Base-by-base conservation (phyloP, 352 stramenopile genomes). In the Globisporangium splendens region DNA sequence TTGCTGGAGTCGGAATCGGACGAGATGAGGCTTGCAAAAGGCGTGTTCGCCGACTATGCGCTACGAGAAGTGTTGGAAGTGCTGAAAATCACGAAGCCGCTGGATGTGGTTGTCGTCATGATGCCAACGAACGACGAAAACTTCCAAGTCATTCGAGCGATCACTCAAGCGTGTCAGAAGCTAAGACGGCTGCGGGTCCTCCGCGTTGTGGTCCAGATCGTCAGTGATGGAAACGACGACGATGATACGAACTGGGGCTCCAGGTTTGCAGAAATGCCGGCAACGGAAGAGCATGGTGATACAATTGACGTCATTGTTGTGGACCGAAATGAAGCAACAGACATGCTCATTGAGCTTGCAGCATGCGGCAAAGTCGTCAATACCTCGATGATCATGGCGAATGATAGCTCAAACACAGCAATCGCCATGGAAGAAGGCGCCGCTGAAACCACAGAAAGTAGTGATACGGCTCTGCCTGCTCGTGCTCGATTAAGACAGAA, bases 321-420 rank as follows among this genome's bases (percentile, higher is more conserved):
- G 18, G 73, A 88, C 50, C 75, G 69, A 8, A 68, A 78, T 17
- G 75, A 88, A 50, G 78, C 78, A 43, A 84, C 75, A 0, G 75
- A 88, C 59, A 85, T 88, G 73, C 67, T 88, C 13, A 79, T 88
- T 28, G 78, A 88, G 50, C 68, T 88, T 10, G 78, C 78, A 8
- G 75, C 75, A 15, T 76, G 69, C 33, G 78, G 78, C 15, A 88
- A 85, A 62, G 72, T 88, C 12, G 73, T 88, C n/a, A 88, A 80
- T 50, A 70, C 66, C 20, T 65, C 70, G 11, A 59, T 72, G 42
- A 72, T 83, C 18, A 43, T 67, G 3, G 73, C 75, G 43, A 72
- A 73, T 43, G 65, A 76, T 46, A 56, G 43, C 4, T 14, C 35
- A 15, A 54, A 61, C 41, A 78, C 72, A 14, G 63, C 68, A 17